Conservation (phyloP, 805 yeast species). For the Komagataella kurtzmanii region DNA sequence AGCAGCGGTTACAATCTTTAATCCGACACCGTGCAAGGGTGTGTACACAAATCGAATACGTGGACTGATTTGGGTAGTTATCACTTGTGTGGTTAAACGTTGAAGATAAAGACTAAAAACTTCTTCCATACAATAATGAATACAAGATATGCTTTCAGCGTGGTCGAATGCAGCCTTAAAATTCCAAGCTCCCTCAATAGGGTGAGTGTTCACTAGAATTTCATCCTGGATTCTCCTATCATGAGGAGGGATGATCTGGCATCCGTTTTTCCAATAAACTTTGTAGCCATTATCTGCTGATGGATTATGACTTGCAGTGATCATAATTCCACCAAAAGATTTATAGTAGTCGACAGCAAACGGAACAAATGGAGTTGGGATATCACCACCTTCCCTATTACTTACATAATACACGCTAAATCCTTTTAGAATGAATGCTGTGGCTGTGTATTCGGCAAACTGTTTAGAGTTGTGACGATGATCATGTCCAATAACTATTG, state of each 20-base stretch:
- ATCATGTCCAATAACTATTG: conserved; percentile 80
- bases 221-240: conserved; percentile 57
- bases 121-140: conserved; percentile 28
- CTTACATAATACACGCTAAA: conserved; percentile 58
- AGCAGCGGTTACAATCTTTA: conserved; percentile 22
- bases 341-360: conserved; percentile 52
- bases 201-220: conserved; percentile 48
- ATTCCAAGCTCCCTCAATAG: conserved; percentile 44
- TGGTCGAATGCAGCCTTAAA: conserved; percentile 14
- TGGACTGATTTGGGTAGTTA: conserved; percentile 14
- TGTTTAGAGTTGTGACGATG: conserved; percentile 71
- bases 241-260: conserved; percentile 92
- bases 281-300: conserved; percentile 86
- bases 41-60: conserved; percentile 60
- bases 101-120: conserved; percentile 27
- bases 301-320: conserved; percentile 84
- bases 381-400: conserved; percentile 16
- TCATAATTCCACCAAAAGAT: conserved; percentile 82
- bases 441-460: conserved; percentile 71
- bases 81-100: conserved; percentile 18
- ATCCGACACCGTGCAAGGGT: conserved; percentile 94
- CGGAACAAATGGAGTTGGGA: conserved; percentile 90
- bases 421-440: conserved; percentile 57
- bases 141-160: conserved; percentile 5
- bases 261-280: conserved; percentile 87